These are phyloP conservation scores for Exophiala alcalophila DNA, from an alignment of 2,329 filamentous ascomycete species.

Conservation along the genomic window DNA sequence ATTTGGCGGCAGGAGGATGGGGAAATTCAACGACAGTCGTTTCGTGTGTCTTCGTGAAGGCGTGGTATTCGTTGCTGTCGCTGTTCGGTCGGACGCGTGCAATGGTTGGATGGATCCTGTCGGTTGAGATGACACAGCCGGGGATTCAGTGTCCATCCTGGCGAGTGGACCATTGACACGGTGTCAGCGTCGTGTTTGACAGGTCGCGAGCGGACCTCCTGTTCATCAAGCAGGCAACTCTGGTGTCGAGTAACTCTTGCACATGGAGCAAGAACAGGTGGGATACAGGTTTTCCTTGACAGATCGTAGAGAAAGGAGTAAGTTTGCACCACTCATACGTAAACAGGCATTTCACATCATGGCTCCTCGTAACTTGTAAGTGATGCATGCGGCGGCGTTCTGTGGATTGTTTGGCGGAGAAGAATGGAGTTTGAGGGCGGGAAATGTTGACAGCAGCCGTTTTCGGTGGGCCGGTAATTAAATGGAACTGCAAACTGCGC, in stretches of 20 bases:
- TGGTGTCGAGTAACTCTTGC: too few species aligned
- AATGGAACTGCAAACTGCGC: too few species aligned
- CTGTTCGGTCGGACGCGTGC: not conserved
- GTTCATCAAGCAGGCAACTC: too few species aligned
- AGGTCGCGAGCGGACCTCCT: not conserved
- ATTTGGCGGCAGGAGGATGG: slow-evolving; percentile 40
- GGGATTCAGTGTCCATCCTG: slow-evolving; percentile 8
- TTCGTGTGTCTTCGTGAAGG: slow-evolving; percentile 41
- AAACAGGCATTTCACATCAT: too few species aligned
- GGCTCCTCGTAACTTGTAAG: too few species aligned
- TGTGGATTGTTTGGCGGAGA: too few species aligned
- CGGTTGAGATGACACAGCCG: not conserved
- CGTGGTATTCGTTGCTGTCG: slow-evolving; percentile 5
- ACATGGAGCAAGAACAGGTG: too few species aligned
- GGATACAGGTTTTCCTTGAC: too few species aligned
- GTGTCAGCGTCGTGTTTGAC: slow-evolving; percentile 5
- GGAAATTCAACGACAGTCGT: slow-evolving; percentile 48
- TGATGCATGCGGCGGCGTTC: too few species aligned
- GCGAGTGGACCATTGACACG: slow-evolving; percentile 2
- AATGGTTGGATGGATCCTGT: not conserved
- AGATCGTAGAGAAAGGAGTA: too few species aligned
- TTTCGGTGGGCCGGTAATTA: slow-evolving; percentile 14
- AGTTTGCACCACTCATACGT: too few species aligned
- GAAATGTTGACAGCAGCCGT: slow-evolving; percentile 10
- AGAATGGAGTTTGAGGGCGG: too few species aligned